These are phyloP conservation scores for Isatis lusitanica DNA, from an alignment of 441 rosid species.

Conservation along the genomic window DNA sequence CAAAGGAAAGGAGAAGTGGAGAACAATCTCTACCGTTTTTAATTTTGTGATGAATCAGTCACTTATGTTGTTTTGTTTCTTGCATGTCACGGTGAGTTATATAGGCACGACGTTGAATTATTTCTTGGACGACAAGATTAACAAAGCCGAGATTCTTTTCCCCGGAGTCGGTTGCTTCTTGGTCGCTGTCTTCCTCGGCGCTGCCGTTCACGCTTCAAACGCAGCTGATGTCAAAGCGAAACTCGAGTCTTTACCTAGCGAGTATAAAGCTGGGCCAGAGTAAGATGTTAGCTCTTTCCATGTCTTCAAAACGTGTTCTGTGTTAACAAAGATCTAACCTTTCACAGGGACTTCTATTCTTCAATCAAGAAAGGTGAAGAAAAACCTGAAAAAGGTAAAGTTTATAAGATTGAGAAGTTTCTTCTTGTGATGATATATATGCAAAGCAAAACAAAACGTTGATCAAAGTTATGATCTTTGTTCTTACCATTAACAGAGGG, in stretches of 20 bases:
- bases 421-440: no score
- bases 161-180: conserved; percentile 85
- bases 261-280: conserved; percentile 35
- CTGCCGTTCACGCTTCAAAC: conserved; percentile 77
- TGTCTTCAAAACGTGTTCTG: not conserved
- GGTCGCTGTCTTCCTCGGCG: conserved; percentile 77
- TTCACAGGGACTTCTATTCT: conserved; percentile 33
- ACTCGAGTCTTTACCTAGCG: conserved; percentile 43
- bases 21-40: no score
- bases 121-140: conserved; percentile 77
- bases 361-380: conserved; percentile 26
- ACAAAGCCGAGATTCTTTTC: conserved; percentile 67
- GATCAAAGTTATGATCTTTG: not conserved
- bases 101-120: conserved; percentile 82
- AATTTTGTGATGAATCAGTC: no score
- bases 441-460: not conserved
- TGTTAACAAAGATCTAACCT: not conserved
- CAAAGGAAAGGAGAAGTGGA: no score
- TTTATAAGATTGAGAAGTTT: not conserved
- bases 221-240: conserved; percentile 66
- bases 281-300: conserved; percentile 15
- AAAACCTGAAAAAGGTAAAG: conserved; percentile 37
- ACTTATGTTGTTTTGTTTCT: not conserved
- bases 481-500: conserved; percentile 18
- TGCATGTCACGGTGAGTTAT: not conserved